Conservation (phyloP, 2,329 filamentous ascomycete genomes). For the Scytalidium sp. region DNA sequence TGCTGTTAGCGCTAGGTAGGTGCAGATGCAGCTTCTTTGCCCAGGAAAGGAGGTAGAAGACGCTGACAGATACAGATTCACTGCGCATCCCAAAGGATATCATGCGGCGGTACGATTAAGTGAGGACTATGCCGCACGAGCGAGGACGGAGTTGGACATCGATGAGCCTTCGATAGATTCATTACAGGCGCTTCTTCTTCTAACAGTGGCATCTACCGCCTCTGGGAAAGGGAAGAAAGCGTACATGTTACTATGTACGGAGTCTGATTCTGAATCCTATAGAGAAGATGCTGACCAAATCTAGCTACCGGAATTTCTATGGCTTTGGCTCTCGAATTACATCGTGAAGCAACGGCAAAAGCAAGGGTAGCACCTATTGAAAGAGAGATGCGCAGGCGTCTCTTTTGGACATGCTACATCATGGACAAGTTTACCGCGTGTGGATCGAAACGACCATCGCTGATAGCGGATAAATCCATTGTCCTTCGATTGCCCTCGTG, state of each 20-base stretch:
- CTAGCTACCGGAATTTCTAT: conserved; percentile 75
- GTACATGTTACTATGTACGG: conserved; percentile 78
- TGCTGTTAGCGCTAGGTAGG: conserved; percentile 59
- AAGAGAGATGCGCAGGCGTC: conserved; percentile 70
- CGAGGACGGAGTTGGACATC: conserved; percentile 68
- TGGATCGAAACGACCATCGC: conserved; percentile 77
- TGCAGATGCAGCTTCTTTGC: conserved; percentile 1
- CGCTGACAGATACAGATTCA: conserved; percentile 53
- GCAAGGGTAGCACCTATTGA: conserved; percentile 63
- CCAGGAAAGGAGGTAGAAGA: background rate
- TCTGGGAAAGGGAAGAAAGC: conserved; percentile 79
- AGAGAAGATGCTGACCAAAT: conserved; percentile 29
- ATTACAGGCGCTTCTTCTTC: conserved; percentile 71
- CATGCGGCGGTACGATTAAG: conserved; percentile 65
- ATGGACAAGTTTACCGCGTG: conserved; percentile 81
- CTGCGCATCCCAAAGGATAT: conserved; percentile 63
- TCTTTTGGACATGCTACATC: conserved; percentile 88
- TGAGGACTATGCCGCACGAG: conserved; percentile 69
- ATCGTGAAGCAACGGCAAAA: conserved; percentile 68
- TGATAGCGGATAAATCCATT: conserved; percentile 75
- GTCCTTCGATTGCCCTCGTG: conserved; percentile 73
- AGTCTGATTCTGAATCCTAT: background rate
- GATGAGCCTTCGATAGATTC: conserved; percentile 80
- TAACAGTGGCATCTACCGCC: conserved; percentile 74
- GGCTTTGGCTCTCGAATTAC: conserved; percentile 77